phyloP scores from a whole-genome alignment of 345 rosid species.

The Nasturtium officinale region DNA sequence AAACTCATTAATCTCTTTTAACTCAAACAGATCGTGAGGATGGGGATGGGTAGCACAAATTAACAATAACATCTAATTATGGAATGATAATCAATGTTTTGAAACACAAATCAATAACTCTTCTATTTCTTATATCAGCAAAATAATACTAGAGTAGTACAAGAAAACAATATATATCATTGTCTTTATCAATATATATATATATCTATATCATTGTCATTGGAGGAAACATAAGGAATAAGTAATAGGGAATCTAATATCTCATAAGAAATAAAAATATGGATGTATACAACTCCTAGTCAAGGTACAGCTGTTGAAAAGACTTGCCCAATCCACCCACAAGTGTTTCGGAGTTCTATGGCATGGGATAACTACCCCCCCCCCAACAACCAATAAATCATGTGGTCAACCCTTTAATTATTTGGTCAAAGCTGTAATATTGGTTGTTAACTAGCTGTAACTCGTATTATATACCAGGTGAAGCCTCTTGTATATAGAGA shows the following conservation, averaged over 20 bases:
- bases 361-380: constrained; percentile 30
- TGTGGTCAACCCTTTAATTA: constrained; percentile 37
- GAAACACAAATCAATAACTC: background rate
- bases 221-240: constrained; percentile 40
- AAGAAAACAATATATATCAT: background rate
- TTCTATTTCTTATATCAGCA: background rate
- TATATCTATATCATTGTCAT: constrained; percentile 13
- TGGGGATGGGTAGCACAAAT: background rate
- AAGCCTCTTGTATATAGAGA: background rate
- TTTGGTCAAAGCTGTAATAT: constrained; percentile 41
- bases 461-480: background rate
- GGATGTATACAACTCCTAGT: background rate
- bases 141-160: constrained; percentile 22
- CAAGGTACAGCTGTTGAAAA: constrained; percentile 38
- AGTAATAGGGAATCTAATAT: constrained; percentile 24
- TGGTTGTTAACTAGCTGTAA: constrained; percentile 43
- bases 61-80: background rate
- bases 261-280: background rate
- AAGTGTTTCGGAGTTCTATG: constrained; percentile 22
- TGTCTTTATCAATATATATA: no score
- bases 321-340: constrained; percentile 11
- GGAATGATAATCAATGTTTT: background rate
- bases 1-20: background rate
- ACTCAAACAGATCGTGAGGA: background rate
- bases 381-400: constrained; percentile 33